Evolutionary conservation across 768 basidiomycete species (phyloP), one percentile per base, ranked within the genome.

Genomic region (Lentinula aciculospora): DNA sequence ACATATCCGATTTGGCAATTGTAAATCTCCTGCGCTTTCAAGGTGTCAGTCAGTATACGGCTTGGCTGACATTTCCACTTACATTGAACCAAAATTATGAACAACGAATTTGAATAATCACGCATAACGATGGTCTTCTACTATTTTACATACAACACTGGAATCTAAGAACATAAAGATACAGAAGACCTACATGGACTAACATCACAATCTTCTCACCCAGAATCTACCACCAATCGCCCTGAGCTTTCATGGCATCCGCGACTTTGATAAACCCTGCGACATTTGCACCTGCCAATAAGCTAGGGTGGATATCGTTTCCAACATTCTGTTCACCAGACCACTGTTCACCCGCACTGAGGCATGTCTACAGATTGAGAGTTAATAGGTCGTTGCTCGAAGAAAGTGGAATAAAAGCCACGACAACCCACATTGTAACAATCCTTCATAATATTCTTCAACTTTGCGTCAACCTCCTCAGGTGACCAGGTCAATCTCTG

Each of bases 261-360:
- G 87, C 87, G 58, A 81, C 81, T 69, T 85, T 84, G 70, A 83
- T 79, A 70, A 85, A 85, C 17, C 86, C 85, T 59, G 85, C 85
- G 50, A 88, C 83, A 74, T 90, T 90, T 58, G 86, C 86, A 46
- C 87, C 87, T 45, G 75, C 70, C 46, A 88, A 76, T 53, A 88
- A 74, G 54, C 78, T 70, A 56, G 86, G 79, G 19, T 79, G 71
- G 12, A 74, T 73, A 36, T 71, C 72, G 29, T 64, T 69, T 12
- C 61, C 27, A 23, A 12, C 66, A 37, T 68, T 59, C 27, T 74
- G 71, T 66, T 82, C 81, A 47, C 76, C 80, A 28, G 79, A 76
- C 79, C 79, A 86, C 66, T 82, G 77, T 62, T 71, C 67, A 46
- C 82, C 86, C 7, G 83, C 83, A 53, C 71, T 73, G 65, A 80